Base-by-base conservation (phyloP, 202 grass and related monocot genomes). In the Schoenoplectus triqueter region DNA sequence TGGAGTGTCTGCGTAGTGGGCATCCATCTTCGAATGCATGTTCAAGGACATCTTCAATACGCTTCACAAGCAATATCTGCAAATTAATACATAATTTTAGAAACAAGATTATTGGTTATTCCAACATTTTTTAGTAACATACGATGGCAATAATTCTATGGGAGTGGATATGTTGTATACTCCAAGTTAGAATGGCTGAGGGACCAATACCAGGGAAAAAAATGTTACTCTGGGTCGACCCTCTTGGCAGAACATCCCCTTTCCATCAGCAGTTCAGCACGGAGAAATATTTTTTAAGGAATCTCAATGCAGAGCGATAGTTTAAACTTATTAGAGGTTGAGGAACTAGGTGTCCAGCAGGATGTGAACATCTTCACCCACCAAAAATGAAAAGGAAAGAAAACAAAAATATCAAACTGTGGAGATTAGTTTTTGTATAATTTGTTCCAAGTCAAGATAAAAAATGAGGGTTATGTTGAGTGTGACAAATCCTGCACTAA, bases 21-120 rank as follows among this genome's bases (percentile, higher is more conserved):
- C 89, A 91, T 88, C 93, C 91, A 62, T 81, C 93, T 89, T 99
- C 96, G 0, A 99, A 96, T 87, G 96, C 96, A 15, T 99, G 93
- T 59, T 88, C 87, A 17, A 99, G 93, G 68, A 99, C 96, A 84
- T 96, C 96, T 75, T 99, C 96, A 0, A 99, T 99, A 56, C 82
- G 90, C 88, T 99, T 99, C 76, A 94, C 96, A 31, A 92, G 90
- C 70, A 96, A 66, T 87, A 99, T 92, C 96, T 99, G 75, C 44
- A 63, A 69, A 88, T 17, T 31, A 57, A 47, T 56, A 85, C 20
- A 61, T 39, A 69, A 1, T 7, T 11, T 6, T 48, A 85, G n/a
- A 61, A 81, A 86, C 54, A 48, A 56, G 45, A 80, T 7, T 6
- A 2, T 17, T 61, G 46, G 10, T 68, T 41, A 68, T 68, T 13